Percentiles rank a stretch among this genome's conserved stretches.
phyloP scores from a whole-genome alignment of 2,329 filamentous ascomycete species.

The Fusarium sarcochroum region DNA sequence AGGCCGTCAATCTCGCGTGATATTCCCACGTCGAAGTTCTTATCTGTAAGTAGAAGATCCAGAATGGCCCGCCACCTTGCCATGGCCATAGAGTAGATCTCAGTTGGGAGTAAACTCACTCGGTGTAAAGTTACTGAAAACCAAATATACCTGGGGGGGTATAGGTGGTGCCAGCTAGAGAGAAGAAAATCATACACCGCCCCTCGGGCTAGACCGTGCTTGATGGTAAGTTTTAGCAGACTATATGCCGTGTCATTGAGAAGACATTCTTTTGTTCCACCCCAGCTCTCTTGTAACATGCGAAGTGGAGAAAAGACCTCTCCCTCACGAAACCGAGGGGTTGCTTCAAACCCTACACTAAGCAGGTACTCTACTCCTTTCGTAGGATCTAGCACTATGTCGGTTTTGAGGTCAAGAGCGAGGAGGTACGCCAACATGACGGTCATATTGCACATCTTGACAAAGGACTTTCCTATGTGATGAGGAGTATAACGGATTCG shows the following conservation, averaged over 20 bases:
- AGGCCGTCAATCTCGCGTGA: too few relatives aligned
- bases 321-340: too few relatives aligned
- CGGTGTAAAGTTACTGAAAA: too few relatives aligned
- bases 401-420: not conserved
- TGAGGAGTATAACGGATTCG: too few relatives aligned
- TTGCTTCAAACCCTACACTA: not conserved
- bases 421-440: not conserved
- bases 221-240: not conserved
- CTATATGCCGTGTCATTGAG: not conserved
- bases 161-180: too few relatives aligned
- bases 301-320: not conserved
- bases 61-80: too few relatives aligned
- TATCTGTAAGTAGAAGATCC: too few relatives aligned
- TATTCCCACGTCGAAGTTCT: too few relatives aligned
- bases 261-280: not conserved
- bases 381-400: not conserved
- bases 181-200: not conserved
- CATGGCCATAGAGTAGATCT: too few relatives aligned
- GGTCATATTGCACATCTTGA: not conserved
- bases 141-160: too few relatives aligned
- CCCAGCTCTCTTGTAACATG: not conserved
- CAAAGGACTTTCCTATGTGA: too few relatives aligned
- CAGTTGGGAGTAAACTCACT: too few relatives aligned
- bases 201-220: not conserved
- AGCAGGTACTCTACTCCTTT: not conserved